phyloP scores from a whole-genome alignment of 257 asterid genomes.

The Rhazya stricta region DNA sequence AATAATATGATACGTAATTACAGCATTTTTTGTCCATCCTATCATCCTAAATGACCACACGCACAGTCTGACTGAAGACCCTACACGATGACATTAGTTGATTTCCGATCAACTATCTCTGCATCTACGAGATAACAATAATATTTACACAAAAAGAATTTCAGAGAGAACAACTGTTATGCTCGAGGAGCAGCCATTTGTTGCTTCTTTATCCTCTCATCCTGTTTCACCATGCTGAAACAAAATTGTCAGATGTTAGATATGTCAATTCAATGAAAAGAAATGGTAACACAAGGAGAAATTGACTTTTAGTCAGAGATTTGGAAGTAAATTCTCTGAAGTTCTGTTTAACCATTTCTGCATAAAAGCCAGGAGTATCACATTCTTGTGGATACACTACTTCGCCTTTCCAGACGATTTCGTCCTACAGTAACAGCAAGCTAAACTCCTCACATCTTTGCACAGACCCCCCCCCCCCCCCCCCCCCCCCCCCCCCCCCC shows the following conservation, averaged over 20 bases:
- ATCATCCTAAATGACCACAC: not conserved
- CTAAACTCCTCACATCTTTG: not conserved
- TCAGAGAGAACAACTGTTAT: conserved; percentile 16
- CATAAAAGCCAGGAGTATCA: not conserved
- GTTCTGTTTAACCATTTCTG: not conserved
- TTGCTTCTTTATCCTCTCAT: conserved; percentile 88
- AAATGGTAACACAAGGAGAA: not conserved
- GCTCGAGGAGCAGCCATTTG: conserved; percentile 95
- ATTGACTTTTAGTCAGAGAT: not conserved
- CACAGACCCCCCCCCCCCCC: not conserved
- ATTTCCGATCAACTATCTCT: too few relatives aligned
- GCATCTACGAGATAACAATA: not conserved
- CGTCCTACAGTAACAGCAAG: not conserved
- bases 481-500: not conserved
- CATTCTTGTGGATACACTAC: not conserved
- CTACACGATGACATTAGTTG: too few relatives aligned
- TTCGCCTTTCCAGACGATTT: not conserved
- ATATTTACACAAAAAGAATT: not conserved
- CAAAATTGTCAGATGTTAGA: conserved; percentile 11
- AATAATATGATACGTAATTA: not conserved
- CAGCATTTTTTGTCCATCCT: not conserved
- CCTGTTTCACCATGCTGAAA: conserved; percentile 83
- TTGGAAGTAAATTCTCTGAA: not conserved
- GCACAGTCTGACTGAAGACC: too few relatives aligned
- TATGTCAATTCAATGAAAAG: not conserved